Conservation (phyloP, 768 basidiomycete species). For the Phlebiopsis gigantea region DNA sequence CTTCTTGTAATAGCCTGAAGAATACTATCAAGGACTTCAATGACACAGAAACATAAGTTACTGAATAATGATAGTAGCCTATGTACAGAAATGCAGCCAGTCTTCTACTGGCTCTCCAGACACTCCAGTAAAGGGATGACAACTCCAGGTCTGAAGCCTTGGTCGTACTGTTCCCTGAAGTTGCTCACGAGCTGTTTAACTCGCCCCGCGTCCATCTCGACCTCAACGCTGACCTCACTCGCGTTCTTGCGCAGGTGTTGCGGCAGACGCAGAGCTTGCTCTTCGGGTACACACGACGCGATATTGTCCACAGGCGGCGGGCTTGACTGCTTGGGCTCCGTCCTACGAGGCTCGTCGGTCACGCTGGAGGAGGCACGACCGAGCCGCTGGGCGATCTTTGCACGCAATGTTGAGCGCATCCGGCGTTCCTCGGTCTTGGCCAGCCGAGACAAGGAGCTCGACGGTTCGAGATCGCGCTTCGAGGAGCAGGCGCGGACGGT, state of each 20-base stretch:
- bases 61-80: not conserved
- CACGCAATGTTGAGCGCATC: not conserved
- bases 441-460: not conserved
- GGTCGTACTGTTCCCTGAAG: not conserved
- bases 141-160: not conserved
- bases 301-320: too few relatives aligned
- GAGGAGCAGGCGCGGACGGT: not conserved
- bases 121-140: not conserved
- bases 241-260: not conserved
- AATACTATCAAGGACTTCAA: too few relatives aligned
- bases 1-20: too few relatives aligned
- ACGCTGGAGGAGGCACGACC: not conserved
- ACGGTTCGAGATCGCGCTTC: not conserved
- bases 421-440: not conserved
- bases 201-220: not conserved
- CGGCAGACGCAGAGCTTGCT: too few relatives aligned
- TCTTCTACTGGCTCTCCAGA: slow-evolving; percentile 2
- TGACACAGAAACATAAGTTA: slow-evolving; percentile 2
- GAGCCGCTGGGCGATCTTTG: not conserved
- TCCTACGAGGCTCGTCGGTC: not conserved
- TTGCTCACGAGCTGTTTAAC: not conserved
- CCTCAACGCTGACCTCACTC: not conserved
- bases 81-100: not conserved
- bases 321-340: not conserved
- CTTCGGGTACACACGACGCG: not conserved